Base-by-base conservation (phyloP, 2,329 filamentous ascomycete genomes). In the Fusarium coicis region DNA sequence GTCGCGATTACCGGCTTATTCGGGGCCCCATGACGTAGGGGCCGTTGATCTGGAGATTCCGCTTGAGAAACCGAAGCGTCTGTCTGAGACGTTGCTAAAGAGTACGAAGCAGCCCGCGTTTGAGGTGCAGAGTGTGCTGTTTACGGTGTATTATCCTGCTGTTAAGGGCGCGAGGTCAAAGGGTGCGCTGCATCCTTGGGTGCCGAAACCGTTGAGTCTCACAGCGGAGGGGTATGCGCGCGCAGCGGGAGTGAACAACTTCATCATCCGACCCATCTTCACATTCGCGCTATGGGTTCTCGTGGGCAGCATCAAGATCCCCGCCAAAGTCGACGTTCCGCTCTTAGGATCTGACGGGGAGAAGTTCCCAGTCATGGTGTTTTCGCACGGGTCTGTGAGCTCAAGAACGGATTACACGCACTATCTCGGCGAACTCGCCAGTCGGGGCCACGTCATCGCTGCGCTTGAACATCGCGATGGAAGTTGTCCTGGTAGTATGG, bases 381-480 rank as follows among this genome's bases (percentile, higher is more conserved):
- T 88, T 74, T 87, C 86, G 10, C 87, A 88, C 70, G 87, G 87
- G 47, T 85, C 85, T 77, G 86, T 85, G 30, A 85, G 83, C 46
- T 85, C 84, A 1, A 79, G 86, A 28, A 87, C 85, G 3, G 86
- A 87, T 74, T 88, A 88, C 77, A 87, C 86, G 0, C 81, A 87
- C 76, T 88, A 84, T 72, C 81, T 86, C 21, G 85, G 85, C 64
- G 84, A 87, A 64, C 80, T 88, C 3, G 86, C 87, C 14, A 85
- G 84, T n/a, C 81, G 83, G 3, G 87, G 87, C 14, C 81, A 84
- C 56, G 78, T 88, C 21, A 83, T 88, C 36, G 87, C 85, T 42
- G 84, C 86, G 39, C 66, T 88, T 16, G 87, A 88, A 74, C 87
- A 88, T 73, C 84, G 87, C 44, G 87, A 88, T 63, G 87, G 87